Base-by-base conservation (phyloP, 75 land plant species). In the Picea sitchensis region DNA sequence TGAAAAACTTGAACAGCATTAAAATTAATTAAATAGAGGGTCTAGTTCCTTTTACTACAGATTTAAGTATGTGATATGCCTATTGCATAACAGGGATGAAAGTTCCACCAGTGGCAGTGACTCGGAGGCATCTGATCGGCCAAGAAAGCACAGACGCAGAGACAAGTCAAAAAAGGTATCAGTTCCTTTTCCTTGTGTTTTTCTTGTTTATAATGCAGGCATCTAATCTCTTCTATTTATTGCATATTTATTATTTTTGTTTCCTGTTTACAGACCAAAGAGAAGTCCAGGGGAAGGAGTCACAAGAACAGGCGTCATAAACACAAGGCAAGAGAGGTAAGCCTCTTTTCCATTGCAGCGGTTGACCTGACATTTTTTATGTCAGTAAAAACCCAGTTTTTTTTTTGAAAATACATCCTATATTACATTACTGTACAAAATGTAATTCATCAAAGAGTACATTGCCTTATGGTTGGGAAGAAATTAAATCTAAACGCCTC, bases 241-340 rank as follows among this genome's bases (percentile, higher is more conserved):
- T 75, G 76, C 47, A 14, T 54, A 61, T 57, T 78, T 68, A 51
- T 14, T 32, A 59, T 8, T 14, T 59, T 72, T 65, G 30, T 18
- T 61, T 81, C 58, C 34, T n/a, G 79, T 54, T 18, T 64, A 47
- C 73, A 91, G 92, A 65, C 32, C 31, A 92, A 87, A 80, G 89
- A 91, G 20, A 89, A 86, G 78, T 84, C 83, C 32, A 85, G 80
- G 77, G 81, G 83, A 34, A 88, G 85, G 76, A 84, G 68, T 62
- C 88, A 81, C 63, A 85, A 79, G 78, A 87, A 84, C 75, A 93
- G 84, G 75, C 86, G 78, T 32, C 86, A 83, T 9, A 93, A 93
- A 80, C 89, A 87, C 32, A 95, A 86, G 79, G 65, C 41, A 78
- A 95, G 90, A 85, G 98, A 95, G 96, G 98, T 95, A 93, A 74